These are phyloP conservation scores for Alternaria sp. DNA, from an alignment of 2,329 filamentous ascomycete genomes.

Conservation along the genomic window DNA sequence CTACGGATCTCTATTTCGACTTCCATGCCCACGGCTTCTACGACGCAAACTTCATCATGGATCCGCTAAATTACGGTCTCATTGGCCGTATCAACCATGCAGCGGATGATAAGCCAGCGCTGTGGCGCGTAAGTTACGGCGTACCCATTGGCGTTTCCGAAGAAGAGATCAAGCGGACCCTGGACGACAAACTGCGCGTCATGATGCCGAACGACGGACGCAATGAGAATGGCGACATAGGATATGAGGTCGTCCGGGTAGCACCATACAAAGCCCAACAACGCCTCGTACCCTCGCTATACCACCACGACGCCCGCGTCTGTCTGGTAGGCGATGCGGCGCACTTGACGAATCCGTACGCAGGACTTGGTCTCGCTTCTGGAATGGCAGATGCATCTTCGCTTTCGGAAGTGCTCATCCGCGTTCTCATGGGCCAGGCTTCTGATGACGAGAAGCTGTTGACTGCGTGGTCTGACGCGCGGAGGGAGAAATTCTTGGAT, in stretches of 20 bases:
- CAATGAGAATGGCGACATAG: constrained; percentile 20
- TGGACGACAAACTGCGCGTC: constrained; percentile 38
- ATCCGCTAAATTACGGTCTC: constrained; percentile 49
- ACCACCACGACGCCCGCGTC: constrained; percentile 27
- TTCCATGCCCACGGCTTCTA: constrained; percentile 50
- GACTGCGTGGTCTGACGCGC: constrained; percentile 44
- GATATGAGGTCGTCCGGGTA: constrained; percentile 45
- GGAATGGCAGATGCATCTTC: constrained; percentile 48
- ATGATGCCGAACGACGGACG: constrained; percentile 42
- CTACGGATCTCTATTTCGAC: constrained; percentile 50
- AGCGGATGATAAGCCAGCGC: constrained; percentile 16
- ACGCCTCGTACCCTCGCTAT: constrained; percentile 44
- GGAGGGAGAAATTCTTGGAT: constrained; percentile 46
- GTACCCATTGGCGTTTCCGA: constrained; percentile 41
- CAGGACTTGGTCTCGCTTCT: constrained; percentile 45
- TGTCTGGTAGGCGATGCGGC: constrained; percentile 53
- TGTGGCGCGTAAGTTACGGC: constrained; percentile 56
- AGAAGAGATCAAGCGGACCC: constrained; percentile 37
- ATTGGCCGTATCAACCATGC: constrained; percentile 46
- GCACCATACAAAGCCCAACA: constrained; percentile 55
- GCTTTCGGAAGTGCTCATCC: constrained; percentile 38
- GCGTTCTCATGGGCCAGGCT: constrained; percentile 30
- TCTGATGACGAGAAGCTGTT: constrained; percentile 37
- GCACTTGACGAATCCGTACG: constrained; percentile 52
- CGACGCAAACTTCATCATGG: constrained; percentile 54